phyloP scores from a whole-genome alignment of 2,329 filamentous ascomycete species.

The Penicillium sp. region DNA sequence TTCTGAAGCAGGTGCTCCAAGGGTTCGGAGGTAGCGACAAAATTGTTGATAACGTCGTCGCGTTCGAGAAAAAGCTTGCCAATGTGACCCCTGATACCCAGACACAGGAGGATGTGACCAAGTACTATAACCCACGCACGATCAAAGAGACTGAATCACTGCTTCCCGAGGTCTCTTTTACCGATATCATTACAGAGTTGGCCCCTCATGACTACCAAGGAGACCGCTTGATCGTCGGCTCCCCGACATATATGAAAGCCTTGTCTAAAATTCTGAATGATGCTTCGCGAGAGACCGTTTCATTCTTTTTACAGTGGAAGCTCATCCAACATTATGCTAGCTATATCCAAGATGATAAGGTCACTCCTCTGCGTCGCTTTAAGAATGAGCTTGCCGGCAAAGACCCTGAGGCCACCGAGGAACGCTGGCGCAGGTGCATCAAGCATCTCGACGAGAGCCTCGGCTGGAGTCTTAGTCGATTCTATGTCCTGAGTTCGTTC shows the following conservation, averaged over 20 bases:
- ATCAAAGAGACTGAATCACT: slow-evolving; percentile 60
- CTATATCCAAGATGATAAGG: slow-evolving; percentile 62
- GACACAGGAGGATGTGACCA: slow-evolving; percentile 65
- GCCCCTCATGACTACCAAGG: slow-evolving; percentile 56
- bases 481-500: slow-evolving; percentile 72
- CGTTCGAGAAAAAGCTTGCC: slow-evolving; percentile 65
- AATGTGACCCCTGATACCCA: slow-evolving; percentile 61
- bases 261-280: slow-evolving; percentile 60
- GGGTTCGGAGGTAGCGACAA: slow-evolving; percentile 42
- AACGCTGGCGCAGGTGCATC: slow-evolving; percentile 71
- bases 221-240: slow-evolving; percentile 61
- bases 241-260: slow-evolving; percentile 64
- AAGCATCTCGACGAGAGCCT: slow-evolving; percentile 61
- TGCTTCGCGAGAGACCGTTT: slow-evolving; percentile 60
- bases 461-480: slow-evolving; percentile 71
- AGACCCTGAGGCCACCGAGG: slow-evolving; percentile 64
- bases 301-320: slow-evolving; percentile 69
- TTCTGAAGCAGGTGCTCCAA: slow-evolving; percentile 47
- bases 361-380: slow-evolving; percentile 65
- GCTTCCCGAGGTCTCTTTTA: slow-evolving; percentile 61
- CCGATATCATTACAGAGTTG: slow-evolving; percentile 57
- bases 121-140: slow-evolving; percentile 68
- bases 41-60: slow-evolving; percentile 51
- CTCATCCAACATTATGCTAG: slow-evolving; percentile 58
- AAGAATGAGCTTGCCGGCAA: slow-evolving; percentile 64